Percentiles rank a stretch among this genome's conserved stretches.
Evolutionary conservation across 1,284 basidiomycete species (phyloP).

Genomic region (Boletus mariae): DNA sequence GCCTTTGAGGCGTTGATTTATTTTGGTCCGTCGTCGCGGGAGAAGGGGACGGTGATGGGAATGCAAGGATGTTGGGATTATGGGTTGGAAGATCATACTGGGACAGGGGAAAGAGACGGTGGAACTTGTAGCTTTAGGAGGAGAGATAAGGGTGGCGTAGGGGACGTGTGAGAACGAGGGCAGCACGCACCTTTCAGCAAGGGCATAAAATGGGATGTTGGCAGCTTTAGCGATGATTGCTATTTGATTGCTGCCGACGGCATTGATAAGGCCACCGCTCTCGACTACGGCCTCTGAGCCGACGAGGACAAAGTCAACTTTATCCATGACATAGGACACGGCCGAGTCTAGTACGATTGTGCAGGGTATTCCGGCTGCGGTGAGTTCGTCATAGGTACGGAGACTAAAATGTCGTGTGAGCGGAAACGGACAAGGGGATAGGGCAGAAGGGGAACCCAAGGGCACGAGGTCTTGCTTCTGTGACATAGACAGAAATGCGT

Average conservation of each 20-base stretch:
- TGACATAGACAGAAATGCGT: conserved; percentile 95
- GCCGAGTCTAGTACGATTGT: conserved; percentile 95
- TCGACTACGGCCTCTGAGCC: conserved; percentile 98
- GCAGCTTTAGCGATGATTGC: conserved; percentile 93
- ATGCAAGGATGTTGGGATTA: conserved; percentile 67
- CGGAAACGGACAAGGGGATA: conserved; percentile 15
- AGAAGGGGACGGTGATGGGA: conserved; percentile 40
- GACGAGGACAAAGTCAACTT: conserved; percentile 91
- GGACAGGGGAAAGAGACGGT: conserved; percentile 93
- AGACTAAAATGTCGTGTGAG: conserved; percentile 49
- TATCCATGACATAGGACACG: conserved; percentile 95
- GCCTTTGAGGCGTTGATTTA: conserved; percentile 23
- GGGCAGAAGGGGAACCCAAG: conserved; percentile 53
- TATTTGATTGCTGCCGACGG: conserved; percentile 93
- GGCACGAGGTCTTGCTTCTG: conserved; percentile 87
- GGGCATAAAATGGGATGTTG: conserved; percentile 95
- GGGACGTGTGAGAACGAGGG: conserved; percentile 17
- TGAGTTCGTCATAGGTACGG: conserved; percentile 83
- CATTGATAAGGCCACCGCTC: conserved; percentile 85
- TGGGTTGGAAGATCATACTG: conserved; percentile 94
- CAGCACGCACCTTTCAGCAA: conserved; percentile 79
- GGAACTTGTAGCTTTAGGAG: conserved; percentile 86
- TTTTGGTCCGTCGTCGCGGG: conserved; percentile 15
- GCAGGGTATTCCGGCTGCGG: conserved; percentile 86
- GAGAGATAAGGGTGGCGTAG: conserved; percentile 21